These are phyloP conservation scores for Sanghuangporus baumii DNA, from an alignment of 1,284 basidiomycete genomes.

Conservation along the genomic window DNA sequence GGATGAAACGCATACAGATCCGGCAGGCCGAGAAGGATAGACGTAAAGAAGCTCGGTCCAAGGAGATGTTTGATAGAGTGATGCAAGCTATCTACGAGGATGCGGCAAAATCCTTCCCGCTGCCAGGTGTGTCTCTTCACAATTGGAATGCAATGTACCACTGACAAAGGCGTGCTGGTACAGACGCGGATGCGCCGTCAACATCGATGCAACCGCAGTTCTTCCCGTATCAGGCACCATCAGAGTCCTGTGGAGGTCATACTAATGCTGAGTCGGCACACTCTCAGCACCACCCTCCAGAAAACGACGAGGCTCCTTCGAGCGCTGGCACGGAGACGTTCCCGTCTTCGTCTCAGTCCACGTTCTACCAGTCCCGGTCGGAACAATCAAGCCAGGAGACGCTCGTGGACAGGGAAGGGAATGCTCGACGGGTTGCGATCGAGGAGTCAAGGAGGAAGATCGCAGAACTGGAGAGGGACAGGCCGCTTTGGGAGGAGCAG, in stretches of 20 bases:
- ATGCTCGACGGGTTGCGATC: conserved; percentile 37
- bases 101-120: conserved; percentile 22
- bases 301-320: not conserved
- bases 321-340: not conserved
- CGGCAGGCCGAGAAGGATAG: conserved; percentile 33
- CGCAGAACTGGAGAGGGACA: conserved; percentile 60
- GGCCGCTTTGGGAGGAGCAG: conserved; percentile 54
- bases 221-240: not conserved
- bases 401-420: conserved; percentile 10
- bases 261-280: too few species aligned
- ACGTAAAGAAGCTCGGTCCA: conserved; percentile 33
- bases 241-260: not conserved
- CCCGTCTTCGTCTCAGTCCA: not conserved
- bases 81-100: conserved; percentile 28
- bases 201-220: not conserved
- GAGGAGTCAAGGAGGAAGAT: conserved; percentile 63
- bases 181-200: not conserved
- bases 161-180: not conserved
- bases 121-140: not conserved
- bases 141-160: not conserved
- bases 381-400: not conserved
- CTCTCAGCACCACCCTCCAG: too few species aligned
- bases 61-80: conserved; percentile 28
- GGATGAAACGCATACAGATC: conserved; percentile 28
- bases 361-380: not conserved